phyloP scores from a whole-genome alignment of 805 yeast species.

The Pichia membranifaciens region DNA sequence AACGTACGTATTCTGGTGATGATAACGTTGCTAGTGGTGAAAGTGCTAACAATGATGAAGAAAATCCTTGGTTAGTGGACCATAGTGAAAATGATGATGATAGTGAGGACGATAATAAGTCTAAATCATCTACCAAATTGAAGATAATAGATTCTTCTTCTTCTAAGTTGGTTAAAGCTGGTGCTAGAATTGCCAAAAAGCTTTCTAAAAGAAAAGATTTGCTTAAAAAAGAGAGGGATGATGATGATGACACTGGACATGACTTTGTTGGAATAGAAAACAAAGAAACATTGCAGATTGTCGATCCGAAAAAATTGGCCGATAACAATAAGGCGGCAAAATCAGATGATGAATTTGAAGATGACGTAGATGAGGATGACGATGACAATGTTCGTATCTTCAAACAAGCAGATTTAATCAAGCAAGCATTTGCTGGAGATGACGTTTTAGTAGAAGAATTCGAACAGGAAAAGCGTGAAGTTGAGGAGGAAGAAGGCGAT shows the following conservation, averaged over 20 bases:
- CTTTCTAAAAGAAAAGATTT: slow-evolving; percentile 22
- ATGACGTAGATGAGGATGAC: slow-evolving; percentile 42
- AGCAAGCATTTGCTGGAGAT: slow-evolving; percentile 96
- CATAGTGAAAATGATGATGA: slow-evolving; percentile 24
- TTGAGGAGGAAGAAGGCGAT: slow-evolving; percentile 74
- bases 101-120: slow-evolving; percentile 12
- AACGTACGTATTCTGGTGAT: slow-evolving; percentile 7
- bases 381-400: slow-evolving; percentile 47
- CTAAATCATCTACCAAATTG: slow-evolving; percentile 40
- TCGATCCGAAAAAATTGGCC: slow-evolving; percentile 35
- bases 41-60: slow-evolving; percentile 20
- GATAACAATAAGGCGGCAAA: slow-evolving; percentile 7
- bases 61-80: slow-evolving; percentile 48
- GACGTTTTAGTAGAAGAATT: slow-evolving; percentile 76
- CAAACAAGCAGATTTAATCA: slow-evolving; percentile 74
- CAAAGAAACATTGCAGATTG: slow-evolving; percentile 48
- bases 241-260: slow-evolving; percentile 27
- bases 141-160: slow-evolving; percentile 45
- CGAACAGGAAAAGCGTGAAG: slow-evolving; percentile 64
- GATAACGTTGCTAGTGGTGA: slow-evolving; percentile 1
- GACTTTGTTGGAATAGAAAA: slow-evolving; percentile 41
- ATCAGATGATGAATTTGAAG: slow-evolving; percentile 33
- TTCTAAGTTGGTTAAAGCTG: slow-evolving; percentile 42
- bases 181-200: slow-evolving; percentile 38
- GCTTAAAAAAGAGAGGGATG: slow-evolving; percentile 26